Evolutionary conservation across 2,329 filamentous ascomycete species (phyloP).

Genomic region (Gnomoniopsis smithogilvyi): DNA sequence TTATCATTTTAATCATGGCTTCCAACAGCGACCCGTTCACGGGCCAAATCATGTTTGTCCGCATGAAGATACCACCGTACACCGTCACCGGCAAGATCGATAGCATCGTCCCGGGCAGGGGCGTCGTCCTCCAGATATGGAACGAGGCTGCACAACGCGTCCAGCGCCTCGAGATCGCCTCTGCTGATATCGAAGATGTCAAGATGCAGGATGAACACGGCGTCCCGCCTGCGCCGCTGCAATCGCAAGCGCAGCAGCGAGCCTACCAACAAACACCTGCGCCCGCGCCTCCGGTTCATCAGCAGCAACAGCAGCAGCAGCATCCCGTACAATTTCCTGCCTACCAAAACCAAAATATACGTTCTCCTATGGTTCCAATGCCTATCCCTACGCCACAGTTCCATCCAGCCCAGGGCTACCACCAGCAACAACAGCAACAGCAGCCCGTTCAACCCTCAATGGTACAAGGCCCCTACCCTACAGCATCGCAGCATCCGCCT

Average conservation of each 20-base stretch:
- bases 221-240: neutral
- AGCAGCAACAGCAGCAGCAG: constrained; percentile 9
- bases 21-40: constrained; percentile 4
- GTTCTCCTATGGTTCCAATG: neutral
- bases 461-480: neutral
- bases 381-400: neutral
- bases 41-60: constrained; percentile 13
- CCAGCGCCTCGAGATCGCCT: constrained; percentile 10
- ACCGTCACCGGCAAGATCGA: constrained; percentile 17
- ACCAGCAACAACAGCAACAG: constrained; percentile 1
- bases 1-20: constrained; percentile 1
- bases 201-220: constrained; percentile 6
- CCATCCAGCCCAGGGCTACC: neutral
- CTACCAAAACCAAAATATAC: constrained; percentile 1
- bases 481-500: neutral
- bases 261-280: constrained; percentile 6
- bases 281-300: constrained; percentile 2
- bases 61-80: constrained; percentile 15
- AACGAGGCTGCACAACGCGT: constrained; percentile 9
- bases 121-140: constrained; percentile 14
- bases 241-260: neutral
- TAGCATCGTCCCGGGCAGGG: constrained; percentile 12
- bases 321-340: constrained; percentile 4
- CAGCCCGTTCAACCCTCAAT: neutral
- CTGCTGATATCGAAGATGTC: constrained; percentile 14